These are phyloP conservation scores for Paramecium sonneborni DNA, from an alignment of 73 alveolate genomes.

Conservation along the genomic window DNA sequence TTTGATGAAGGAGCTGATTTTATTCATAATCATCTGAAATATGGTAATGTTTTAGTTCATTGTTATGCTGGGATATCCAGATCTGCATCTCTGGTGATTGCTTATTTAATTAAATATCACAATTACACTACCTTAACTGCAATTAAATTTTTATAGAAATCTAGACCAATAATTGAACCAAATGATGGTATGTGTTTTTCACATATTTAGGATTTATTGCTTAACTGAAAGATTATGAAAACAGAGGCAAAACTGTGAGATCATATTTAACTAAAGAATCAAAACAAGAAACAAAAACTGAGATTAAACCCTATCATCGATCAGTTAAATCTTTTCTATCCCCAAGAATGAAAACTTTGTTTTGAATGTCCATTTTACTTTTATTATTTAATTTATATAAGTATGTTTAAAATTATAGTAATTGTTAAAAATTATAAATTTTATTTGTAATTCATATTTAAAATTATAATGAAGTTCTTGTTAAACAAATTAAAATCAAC, in stretches of 20 bases:
- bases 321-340: no score
- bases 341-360: no score
- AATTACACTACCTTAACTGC: conserved; percentile 77
- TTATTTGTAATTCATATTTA: no score
- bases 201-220: conserved; percentile 71
- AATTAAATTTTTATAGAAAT: conserved; percentile 71
- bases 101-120: conserved; percentile 84
- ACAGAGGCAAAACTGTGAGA: background rate
- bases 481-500: no score
- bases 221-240: conserved; percentile 82
- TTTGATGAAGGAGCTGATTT: conserved; percentile 40
- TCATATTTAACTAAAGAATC: background rate
- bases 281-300: no score
- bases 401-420: no score
- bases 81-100: conserved; percentile 85
- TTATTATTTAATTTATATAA: no score
- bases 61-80: conserved; percentile 90
- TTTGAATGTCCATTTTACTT: no score
- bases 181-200: conserved; percentile 54
- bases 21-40: conserved; percentile 24
- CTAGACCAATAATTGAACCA: conserved; percentile 84
- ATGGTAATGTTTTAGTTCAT: conserved; percentile 82
- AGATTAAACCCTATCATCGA: no score
- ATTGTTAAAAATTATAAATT: no score
- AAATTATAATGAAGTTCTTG: no score